A percentile compares a stretch with the other conserved stretches of the same genome.
phyloP scores from a whole-genome alignment of 768 basidiomycete genomes.

The Tricholoma bakamatsutake region DNA sequence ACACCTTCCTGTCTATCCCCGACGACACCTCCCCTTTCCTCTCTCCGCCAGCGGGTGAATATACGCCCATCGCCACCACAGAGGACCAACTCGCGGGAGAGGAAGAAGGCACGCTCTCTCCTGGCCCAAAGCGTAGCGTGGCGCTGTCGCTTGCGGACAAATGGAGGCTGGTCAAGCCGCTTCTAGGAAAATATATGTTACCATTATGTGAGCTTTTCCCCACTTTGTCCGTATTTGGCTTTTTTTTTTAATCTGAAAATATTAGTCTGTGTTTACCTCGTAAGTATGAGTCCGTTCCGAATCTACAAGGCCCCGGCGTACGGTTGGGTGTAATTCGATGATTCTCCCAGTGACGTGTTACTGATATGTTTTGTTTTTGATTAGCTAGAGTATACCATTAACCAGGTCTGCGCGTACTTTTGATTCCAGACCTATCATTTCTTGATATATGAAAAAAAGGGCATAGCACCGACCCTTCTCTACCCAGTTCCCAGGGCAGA shows the following conservation, averaged over 20 bases:
- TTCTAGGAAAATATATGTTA: slow-evolving; percentile 1
- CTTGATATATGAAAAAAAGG: slow-evolving; percentile 22
- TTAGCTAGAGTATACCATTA: slow-evolving; percentile 9
- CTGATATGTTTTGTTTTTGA: neutral
- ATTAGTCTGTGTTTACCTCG: slow-evolving; percentile 2
- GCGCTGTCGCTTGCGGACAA: slow-evolving; percentile 1
- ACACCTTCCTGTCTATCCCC: neutral
- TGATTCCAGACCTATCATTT: neutral
- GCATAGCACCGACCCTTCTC: slow-evolving; percentile 71
- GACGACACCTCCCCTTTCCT: neutral
- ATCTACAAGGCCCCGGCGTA: neutral
- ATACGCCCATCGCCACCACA: neutral
- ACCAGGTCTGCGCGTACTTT: slow-evolving; percentile 2
- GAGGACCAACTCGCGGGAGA: neutral
- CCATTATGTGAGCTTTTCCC: slow-evolving; percentile 1
- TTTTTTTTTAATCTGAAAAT: neutral
- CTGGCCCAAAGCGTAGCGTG: neutral
- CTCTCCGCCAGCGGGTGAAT: neutral
- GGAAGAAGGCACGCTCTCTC: slow-evolving; percentile 1
- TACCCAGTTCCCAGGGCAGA: slow-evolving; percentile 62
- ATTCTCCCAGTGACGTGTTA: neutral
- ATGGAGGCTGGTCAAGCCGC: slow-evolving; percentile 1
- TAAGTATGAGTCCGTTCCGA: slow-evolving; percentile 4
- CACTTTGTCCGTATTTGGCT: no score
- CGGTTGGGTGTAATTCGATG: slow-evolving; percentile 1